These are phyloP conservation scores for Gracilaria caudata DNA, from an alignment of 23 red algal species.

Conservation along the genomic window DNA sequence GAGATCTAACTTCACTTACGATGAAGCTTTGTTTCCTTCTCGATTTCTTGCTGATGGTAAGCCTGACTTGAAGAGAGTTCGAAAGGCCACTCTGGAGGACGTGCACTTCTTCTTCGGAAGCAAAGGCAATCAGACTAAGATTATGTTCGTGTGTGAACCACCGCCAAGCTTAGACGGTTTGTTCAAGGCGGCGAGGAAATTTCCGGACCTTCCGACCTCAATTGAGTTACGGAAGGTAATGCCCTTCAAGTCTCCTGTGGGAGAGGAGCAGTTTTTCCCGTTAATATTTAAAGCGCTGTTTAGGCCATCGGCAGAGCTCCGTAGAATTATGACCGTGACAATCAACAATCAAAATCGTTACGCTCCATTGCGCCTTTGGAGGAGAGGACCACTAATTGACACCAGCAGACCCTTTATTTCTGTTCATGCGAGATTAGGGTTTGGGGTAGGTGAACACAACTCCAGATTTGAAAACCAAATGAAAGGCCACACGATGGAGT, in stretches of 20 bases:
- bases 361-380: not conserved
- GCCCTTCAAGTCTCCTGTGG: not conserved
- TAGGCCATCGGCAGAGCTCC: conserved; percentile 14
- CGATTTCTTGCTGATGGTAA: not conserved
- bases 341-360: not conserved
- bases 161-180: not conserved
- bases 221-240: not conserved
- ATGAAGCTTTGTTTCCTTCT: conserved; percentile 18
- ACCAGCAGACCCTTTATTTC: conserved; percentile 6
- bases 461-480: conserved; percentile 21
- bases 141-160: conserved; percentile 26
- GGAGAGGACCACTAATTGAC: not conserved
- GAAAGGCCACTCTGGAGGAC: not conserved
- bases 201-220: not conserved
- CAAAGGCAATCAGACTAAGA: not conserved
- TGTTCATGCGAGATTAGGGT: conserved; percentile 36
- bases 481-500: conserved; percentile 11
- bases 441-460: conserved; percentile 29
- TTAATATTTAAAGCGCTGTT: conserved; percentile 36
- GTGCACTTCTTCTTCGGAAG: conserved; percentile 4
- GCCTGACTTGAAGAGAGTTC: not conserved
- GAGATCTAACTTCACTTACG: conserved; percentile 42
- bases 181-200: conserved; percentile 2
- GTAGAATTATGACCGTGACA: not conserved
- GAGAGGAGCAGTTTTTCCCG: not conserved